These are phyloP conservation scores for Biscogniauxia marginata DNA, from an alignment of 2,329 filamentous ascomycete genomes.

Conservation along the genomic window DNA sequence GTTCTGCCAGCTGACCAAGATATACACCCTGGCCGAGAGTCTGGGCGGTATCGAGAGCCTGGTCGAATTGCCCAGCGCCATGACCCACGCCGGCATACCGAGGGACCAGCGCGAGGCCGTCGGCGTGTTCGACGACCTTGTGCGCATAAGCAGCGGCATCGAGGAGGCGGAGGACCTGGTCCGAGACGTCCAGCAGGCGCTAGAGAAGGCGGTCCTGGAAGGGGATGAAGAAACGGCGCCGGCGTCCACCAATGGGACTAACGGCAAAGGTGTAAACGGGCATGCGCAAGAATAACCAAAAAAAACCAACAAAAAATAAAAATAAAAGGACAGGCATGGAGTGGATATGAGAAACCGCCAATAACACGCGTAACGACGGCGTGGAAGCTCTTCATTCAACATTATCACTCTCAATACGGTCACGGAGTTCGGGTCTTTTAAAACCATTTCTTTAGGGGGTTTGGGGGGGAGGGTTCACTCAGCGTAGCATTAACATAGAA, in stretches of 20 bases:
- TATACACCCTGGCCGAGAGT: conserved; percentile 92
- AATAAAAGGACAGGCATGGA: too few species aligned
- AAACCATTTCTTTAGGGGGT: too few species aligned
- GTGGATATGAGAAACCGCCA: too few species aligned
- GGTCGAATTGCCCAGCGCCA: conserved; percentile 87
- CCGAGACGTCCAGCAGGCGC: conserved; percentile 76
- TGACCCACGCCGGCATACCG: conserved; percentile 97
- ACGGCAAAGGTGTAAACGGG: conserved; percentile 22
- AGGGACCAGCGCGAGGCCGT: conserved; percentile 85
- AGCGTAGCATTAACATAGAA: too few species aligned
- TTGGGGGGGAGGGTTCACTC: too few species aligned
- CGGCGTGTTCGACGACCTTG: conserved; percentile 91
- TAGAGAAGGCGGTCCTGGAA: conserved; percentile 66
- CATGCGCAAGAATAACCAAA: neutral
- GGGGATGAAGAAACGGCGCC: neutral
- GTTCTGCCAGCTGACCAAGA: conserved; percentile 85
- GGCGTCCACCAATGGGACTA: conserved; percentile 11
- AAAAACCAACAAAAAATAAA: too few species aligned
- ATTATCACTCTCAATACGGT: too few species aligned
- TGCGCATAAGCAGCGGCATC: conserved; percentile 89
- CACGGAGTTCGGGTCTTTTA: too few species aligned
- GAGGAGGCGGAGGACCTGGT: conserved; percentile 86
- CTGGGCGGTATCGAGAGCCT: conserved; percentile 90
- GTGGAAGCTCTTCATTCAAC: too few species aligned
- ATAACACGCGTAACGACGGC: too few species aligned